phyloP scores from a whole-genome alignment of 352 stramenopile genomes.

The Globisporangium mamillatum region DNA sequence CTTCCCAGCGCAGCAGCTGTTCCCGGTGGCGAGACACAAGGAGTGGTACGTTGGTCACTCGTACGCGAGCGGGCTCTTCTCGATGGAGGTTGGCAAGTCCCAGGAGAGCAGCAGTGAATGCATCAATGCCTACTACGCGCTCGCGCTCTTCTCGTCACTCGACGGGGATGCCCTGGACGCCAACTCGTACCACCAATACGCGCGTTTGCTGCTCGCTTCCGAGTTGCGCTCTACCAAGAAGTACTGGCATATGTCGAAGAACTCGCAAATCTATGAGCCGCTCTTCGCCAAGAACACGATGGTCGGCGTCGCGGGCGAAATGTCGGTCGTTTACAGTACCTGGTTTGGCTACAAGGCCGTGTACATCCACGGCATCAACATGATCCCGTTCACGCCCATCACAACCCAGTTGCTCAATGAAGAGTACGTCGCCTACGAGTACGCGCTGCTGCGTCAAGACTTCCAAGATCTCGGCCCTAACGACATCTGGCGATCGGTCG shows the following conservation, averaged over 20 bases:
- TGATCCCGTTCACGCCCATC: constrained; percentile 81
- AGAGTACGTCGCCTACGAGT: constrained; percentile 55
- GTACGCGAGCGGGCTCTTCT: constrained; percentile 95
- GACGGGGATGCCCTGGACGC: constrained; percentile 36
- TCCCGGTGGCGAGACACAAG: constrained; percentile 90
- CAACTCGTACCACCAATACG: constrained; percentile 80
- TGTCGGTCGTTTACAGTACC: constrained; percentile 78
- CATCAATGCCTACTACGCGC: constrained; percentile 95
- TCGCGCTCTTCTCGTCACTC: constrained; percentile 84
- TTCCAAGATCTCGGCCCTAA: constrained; percentile 31
- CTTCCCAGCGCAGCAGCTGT: constrained; percentile 59
- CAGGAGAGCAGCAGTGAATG: constrained; percentile 96
- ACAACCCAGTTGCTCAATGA: constrained; percentile 59
- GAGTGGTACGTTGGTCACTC: constrained; percentile 97
- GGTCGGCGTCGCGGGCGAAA: constrained; percentile 75
- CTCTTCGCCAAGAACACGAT: constrained; percentile 76
- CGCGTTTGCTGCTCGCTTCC: constrained; percentile 88
- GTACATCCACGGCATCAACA: constrained; percentile 84
- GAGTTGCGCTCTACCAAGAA: constrained; percentile 92
- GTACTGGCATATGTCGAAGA: constrained; percentile 95
- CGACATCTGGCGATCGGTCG: constrained; percentile 75
- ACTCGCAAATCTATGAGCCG: constrained; percentile 75
- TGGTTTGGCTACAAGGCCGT: constrained; percentile 76
- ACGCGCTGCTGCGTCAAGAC: constrained; percentile 44
- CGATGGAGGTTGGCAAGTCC: constrained; percentile 92